Evolutionary conservation across 2,329 filamentous ascomycete genomes (phyloP).

Genomic region (Fragosphaeria purpurea): DNA sequence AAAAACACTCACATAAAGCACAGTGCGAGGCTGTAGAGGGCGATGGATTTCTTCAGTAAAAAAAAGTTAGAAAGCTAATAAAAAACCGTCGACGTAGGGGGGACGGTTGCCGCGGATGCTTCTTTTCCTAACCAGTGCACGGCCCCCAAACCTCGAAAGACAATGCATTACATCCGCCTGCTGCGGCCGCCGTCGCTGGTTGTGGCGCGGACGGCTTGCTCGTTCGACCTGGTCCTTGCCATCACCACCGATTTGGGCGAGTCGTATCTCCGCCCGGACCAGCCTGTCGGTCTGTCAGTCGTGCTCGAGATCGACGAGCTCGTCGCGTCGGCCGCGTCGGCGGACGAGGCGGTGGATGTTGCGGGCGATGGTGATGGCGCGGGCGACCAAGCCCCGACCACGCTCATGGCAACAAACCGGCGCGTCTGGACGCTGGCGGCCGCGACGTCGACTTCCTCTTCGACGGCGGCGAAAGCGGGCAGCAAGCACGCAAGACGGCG

Average conservation of each 20-base stretch:
- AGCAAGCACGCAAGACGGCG: not conserved
- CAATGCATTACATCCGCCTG: constrained; percentile 50
- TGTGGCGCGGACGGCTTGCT: constrained; percentile 19
- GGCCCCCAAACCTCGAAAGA: not conserved
- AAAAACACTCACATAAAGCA: no score
- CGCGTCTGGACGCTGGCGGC: not conserved
- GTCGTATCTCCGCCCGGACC: constrained; percentile 37
- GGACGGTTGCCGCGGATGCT: no score
- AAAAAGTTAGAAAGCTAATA: no score
- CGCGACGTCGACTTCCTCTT: not conserved
- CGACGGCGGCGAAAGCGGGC: not conserved
- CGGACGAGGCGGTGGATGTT: not conserved
- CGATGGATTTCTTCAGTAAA: no score
- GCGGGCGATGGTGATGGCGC: not conserved
- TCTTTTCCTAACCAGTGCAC: no score
- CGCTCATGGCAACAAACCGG: not conserved
- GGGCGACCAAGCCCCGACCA: not conserved
- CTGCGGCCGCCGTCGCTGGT: constrained; percentile 33
- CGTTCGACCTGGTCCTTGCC: constrained; percentile 37
- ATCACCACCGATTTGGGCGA: constrained; percentile 51
- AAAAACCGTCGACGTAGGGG: no score
- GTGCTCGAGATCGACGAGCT: constrained; percentile 11
- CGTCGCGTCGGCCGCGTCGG: not conserved
- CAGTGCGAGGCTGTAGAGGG: no score
- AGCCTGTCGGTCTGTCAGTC: constrained; percentile 32